phyloP scores from a whole-genome alignment of 768 basidiomycete species.

The Symmetrospora coprosmae region DNA sequence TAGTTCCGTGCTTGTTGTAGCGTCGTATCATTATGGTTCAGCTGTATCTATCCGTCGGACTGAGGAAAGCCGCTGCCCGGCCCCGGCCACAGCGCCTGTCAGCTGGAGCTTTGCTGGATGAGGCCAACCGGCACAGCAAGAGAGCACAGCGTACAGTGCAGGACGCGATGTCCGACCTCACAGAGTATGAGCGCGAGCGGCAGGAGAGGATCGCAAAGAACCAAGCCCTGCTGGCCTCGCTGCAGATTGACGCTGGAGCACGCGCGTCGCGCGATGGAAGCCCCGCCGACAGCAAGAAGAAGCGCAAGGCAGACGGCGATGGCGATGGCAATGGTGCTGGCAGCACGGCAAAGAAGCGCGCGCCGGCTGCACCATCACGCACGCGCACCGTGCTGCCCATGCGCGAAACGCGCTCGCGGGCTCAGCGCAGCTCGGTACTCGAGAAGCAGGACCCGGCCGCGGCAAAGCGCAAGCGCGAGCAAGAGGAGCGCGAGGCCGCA shows the following conservation, averaged over 20 bases:
- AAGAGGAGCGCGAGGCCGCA: slow-evolving; percentile 13
- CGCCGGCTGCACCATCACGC: too few species aligned
- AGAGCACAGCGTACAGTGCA: neutral
- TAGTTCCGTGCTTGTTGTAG: too few species aligned
- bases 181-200: slow-evolving; percentile 15
- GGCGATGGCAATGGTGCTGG: too few species aligned
- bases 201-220: slow-evolving; percentile 16
- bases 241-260: slow-evolving; percentile 8
- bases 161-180: slow-evolving; percentile 14
- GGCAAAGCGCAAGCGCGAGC: slow-evolving; percentile 18
- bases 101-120: too few species aligned
- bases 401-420: too few species aligned
- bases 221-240: neutral
- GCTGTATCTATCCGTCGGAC: too few species aligned
- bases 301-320: too few species aligned
- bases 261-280: neutral
- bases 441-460: slow-evolving; percentile 7
- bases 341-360: too few species aligned
- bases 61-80: too few species aligned
- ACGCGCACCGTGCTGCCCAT: too few species aligned
- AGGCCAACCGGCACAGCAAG: neutral
- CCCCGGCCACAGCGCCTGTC: too few species aligned
- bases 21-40: too few species aligned
- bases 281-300: neutral
- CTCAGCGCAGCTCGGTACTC: slow-evolving; percentile 1